phyloP scores from a whole-genome alignment of 805 yeast species.

The Ogataea trehalophila region DNA sequence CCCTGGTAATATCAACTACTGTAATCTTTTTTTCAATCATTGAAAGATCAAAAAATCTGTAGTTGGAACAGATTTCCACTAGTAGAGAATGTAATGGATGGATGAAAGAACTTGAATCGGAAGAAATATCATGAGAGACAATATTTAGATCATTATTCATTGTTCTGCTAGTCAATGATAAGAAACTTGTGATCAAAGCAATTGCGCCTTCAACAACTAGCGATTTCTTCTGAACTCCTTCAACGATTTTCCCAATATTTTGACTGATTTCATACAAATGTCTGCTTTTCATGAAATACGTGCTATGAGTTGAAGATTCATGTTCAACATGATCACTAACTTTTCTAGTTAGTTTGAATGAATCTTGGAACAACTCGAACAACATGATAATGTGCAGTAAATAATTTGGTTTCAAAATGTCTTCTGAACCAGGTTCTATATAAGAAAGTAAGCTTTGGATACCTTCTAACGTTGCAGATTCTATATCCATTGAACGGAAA shows the following conservation, averaged over 20 bases:
- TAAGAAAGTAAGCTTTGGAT: constrained; percentile 21
- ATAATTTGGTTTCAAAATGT: constrained; percentile 16
- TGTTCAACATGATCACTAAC: constrained; percentile 64
- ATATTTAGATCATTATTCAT: constrained; percentile 26
- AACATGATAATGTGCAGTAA: constrained; percentile 40
- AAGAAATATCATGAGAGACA: constrained; percentile 34
- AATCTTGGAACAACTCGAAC: constrained; percentile 54
- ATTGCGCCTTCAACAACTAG: constrained; percentile 31
- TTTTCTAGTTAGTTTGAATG: constrained; percentile 51
- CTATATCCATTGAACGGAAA: constrained; percentile 7
- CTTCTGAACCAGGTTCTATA: constrained; percentile 21
- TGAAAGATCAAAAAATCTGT: constrained; percentile 24
- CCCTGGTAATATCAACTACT: constrained; percentile 3
- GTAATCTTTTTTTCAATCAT: constrained; percentile 13
- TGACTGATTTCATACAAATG: constrained; percentile 21
- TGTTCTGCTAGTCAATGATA: constrained; percentile 25
- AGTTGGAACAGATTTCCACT: constrained; percentile 38
- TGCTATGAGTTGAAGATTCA: constrained; percentile 46
- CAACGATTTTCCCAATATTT: constrained; percentile 23
- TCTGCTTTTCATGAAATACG: constrained; percentile 39
- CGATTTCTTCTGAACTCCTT: constrained; percentile 15
- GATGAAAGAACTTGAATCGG: constrained; percentile 48
- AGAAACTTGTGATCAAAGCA: constrained; percentile 29
- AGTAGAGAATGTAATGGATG: constrained; percentile 57
- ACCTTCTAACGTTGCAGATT: constrained; percentile 13